phyloP scores from a whole-genome alignment of 805 yeast genomes.

The Sugiyamaella boreocaroliniensis region DNA sequence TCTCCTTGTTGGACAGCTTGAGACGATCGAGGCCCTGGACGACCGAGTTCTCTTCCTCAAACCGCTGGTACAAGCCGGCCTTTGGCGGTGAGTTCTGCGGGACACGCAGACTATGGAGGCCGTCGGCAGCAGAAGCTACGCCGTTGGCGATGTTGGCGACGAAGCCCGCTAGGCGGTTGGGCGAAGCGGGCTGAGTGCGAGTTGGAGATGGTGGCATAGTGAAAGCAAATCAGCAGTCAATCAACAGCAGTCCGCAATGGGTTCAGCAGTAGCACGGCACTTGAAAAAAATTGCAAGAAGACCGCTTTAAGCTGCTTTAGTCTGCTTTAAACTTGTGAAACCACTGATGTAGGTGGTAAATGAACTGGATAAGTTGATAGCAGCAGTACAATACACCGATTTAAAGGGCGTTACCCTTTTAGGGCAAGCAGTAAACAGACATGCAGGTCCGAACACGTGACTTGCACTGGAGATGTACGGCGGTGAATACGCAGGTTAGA shows the following conservation, averaged over 20 bases:
- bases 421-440: too few species aligned
- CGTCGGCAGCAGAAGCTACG: conserved; percentile 6
- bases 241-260: not conserved
- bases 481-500: too few species aligned
- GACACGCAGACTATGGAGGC: conserved; percentile 2
- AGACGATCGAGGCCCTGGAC: conserved; percentile 16
- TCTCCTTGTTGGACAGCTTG: conserved; percentile 10
- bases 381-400: too few species aligned
- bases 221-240: not conserved
- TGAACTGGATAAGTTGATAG: too few species aligned
- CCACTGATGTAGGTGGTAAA: too few species aligned
- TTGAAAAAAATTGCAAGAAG: too few species aligned
- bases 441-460: too few species aligned
- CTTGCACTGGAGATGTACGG: too few species aligned
- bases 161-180: conserved; percentile 4
- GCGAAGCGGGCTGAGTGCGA: conserved; percentile 5
- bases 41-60: conserved; percentile 18
- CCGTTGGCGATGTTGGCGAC: conserved; percentile 4
- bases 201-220: conserved; percentile 1
- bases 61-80: not conserved
- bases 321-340: too few species aligned
- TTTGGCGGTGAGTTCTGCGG: not conserved
- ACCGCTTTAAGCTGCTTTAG: too few species aligned
- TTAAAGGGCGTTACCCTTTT: too few species aligned
- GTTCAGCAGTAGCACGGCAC: too few species aligned